Conservation (phyloP, 1,284 basidiomycete genomes). For the Sphaerobolus stellatus region DNA sequence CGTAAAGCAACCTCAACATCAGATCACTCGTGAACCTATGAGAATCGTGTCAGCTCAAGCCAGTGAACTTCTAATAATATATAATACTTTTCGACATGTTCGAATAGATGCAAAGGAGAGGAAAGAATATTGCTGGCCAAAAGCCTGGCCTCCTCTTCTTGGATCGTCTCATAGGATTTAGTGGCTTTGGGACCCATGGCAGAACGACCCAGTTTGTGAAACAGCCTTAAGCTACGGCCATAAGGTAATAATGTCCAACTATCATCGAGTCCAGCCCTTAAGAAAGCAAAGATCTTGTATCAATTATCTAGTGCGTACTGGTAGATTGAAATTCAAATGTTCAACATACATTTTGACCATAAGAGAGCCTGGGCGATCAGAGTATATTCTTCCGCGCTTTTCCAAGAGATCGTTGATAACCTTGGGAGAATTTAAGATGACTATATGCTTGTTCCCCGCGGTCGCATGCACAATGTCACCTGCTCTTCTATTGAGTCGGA, state of each 20-base stretch:
- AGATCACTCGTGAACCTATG: constrained; percentile 6
- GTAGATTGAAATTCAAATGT: too few relatives aligned
- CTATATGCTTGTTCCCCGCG: constrained; percentile 8
- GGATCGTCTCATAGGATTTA: neutral
- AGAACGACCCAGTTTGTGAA: neutral
- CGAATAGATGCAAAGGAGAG: constrained; percentile 1
- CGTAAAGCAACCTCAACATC: constrained; percentile 6
- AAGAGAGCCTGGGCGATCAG: constrained; percentile 10
- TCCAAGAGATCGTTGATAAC: constrained; percentile 13
- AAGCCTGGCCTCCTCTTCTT: constrained; percentile 2
- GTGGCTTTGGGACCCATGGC: neutral
- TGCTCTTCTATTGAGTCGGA: constrained; percentile 22
- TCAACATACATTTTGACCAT: constrained; percentile 13
- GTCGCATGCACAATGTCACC: constrained; percentile 14
- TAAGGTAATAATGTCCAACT: constrained; percentile 6
- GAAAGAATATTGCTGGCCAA: neutral
- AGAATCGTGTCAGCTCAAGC: neutral
- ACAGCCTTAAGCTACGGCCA: neutral
- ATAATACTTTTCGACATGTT: constrained; percentile 7
- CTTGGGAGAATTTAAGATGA: constrained; percentile 13
- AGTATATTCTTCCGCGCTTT: constrained; percentile 12
- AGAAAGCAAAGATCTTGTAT: too few relatives aligned
- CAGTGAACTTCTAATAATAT: neutral
- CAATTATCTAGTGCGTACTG: too few relatives aligned
- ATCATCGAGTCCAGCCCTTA: constrained; percentile 6